phyloP scores from a whole-genome alignment of 2,329 filamentous ascomycete species.

The Zalaria obscura region DNA sequence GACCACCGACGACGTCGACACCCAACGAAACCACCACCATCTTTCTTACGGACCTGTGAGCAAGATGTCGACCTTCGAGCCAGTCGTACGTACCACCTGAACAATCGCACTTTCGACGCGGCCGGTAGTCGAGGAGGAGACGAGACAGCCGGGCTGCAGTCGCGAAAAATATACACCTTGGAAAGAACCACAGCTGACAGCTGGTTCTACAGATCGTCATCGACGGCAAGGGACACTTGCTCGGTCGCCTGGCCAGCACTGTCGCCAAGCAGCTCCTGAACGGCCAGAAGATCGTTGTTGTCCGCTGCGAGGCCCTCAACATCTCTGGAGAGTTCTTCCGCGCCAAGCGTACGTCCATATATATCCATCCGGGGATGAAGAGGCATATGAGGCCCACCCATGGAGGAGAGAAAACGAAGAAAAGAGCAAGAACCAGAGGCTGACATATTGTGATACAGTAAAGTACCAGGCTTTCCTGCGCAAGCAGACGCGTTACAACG shows the following conservation, averaged over 20 bases:
- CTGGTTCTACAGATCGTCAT: conserved; percentile 64
- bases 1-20: background rate
- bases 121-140: no score
- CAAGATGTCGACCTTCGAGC: conserved; percentile 51
- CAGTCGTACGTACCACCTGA: conserved; percentile 40
- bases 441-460: conserved; percentile 46
- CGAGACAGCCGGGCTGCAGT: no score
- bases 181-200: conserved; percentile 3
- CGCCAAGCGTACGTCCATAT: conserved; percentile 81
- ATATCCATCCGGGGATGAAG: background rate
- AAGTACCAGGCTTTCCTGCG: conserved; percentile 99
- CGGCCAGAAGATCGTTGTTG: conserved; percentile 98
- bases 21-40: conserved; percentile 1
- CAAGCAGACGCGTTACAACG: conserved; percentile 99
- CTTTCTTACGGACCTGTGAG: conserved; percentile 3
- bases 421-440: background rate
- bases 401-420: conserved; percentile 1
- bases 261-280: conserved; percentile 98
- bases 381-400: conserved; percentile 1
- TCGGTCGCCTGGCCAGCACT: conserved; percentile 95
- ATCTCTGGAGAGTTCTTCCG: conserved; percentile 99
- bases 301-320: conserved; percentile 98
- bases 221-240: conserved; percentile 99
- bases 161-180: no score
- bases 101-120: no score